A percentile compares a stretch with the other conserved stretches of the same genome.
Conservation (phyloP, 495 filamentous ascomycete genomes). For the Letharia lupina region DNA sequence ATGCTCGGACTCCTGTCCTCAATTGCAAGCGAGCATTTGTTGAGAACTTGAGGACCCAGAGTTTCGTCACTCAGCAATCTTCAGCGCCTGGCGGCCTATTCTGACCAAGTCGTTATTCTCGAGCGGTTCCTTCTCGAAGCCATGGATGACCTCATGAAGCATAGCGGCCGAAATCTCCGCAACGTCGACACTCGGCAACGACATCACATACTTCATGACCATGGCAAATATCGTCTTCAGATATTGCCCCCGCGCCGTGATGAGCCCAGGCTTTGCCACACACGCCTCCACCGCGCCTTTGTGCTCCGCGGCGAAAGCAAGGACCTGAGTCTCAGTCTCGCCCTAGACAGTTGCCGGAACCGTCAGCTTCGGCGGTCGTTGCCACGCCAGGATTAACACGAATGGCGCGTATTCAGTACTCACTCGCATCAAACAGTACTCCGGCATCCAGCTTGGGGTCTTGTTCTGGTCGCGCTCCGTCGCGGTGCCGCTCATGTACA, state of each 20-base stretch:
- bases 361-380: neutral
- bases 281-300: conserved; percentile 30
- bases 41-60: neutral
- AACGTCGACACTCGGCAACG: conserved; percentile 32
- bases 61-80: neutral
- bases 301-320: conserved; percentile 33
- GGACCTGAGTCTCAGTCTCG: conserved; percentile 35
- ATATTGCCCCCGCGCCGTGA: conserved; percentile 25
- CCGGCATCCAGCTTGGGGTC: conserved; percentile 27
- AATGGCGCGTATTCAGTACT: conserved; percentile 9
- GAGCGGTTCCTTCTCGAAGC: conserved; percentile 41
- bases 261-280: conserved; percentile 36
- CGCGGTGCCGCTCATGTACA: conserved; percentile 40
- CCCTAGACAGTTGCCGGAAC: conserved; percentile 28
- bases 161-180: conserved; percentile 38
- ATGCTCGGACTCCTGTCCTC: neutral
- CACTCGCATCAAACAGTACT: conserved; percentile 39
- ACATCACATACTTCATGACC: conserved; percentile 15
- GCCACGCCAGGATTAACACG: neutral
- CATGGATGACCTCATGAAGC: conserved; percentile 37
- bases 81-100: conserved; percentile 29
- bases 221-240: conserved; percentile 15
- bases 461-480: conserved; percentile 35
- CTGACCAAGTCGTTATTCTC: conserved; percentile 38
- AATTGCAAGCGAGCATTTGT: neutral